Conservation (phyloP, 2,329 filamentous ascomycete genomes). For the Hawksworthiomyces lignivorus region DNA sequence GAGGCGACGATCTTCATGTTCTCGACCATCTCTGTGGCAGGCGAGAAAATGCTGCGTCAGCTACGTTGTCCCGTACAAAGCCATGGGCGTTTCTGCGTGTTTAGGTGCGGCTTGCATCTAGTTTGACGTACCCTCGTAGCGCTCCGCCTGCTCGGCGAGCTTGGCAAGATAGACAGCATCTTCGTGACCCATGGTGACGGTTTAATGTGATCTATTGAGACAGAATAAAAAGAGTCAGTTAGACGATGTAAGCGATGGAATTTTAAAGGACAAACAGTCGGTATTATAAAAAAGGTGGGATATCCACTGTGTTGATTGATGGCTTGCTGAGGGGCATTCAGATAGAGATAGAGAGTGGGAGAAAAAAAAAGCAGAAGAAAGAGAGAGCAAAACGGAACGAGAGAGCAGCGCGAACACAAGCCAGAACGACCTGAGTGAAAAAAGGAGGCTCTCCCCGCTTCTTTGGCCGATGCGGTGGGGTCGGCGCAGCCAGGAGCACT, state of each 20-base stretch:
- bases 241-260: no score
- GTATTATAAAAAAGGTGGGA: no score
- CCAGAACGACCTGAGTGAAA: conserved; percentile 12
- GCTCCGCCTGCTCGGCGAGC: conserved; percentile 99
- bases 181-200: conserved; percentile 91
- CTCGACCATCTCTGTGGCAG: conserved; percentile 84
- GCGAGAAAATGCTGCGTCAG: conserved; percentile 9
- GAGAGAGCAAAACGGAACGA: no score
- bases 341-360: no score
- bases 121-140: conserved; percentile 80
- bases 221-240: not conserved
- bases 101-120: not conserved
- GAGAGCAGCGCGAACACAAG: conserved; percentile 3
- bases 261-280: no score
- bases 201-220: conserved; percentile 19
- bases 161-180: conserved; percentile 99
- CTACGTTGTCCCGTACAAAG: no score
- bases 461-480: conserved; percentile 15
- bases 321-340: no score
- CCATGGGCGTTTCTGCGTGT: no score
- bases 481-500: conserved; percentile 13
- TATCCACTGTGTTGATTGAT: no score
- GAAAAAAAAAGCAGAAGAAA: no score
- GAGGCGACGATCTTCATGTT: conserved; percentile 99
- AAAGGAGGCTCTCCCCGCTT: conserved; percentile 18